Conservation (phyloP, 345 rosid species). For the Salix exigua region DNA sequence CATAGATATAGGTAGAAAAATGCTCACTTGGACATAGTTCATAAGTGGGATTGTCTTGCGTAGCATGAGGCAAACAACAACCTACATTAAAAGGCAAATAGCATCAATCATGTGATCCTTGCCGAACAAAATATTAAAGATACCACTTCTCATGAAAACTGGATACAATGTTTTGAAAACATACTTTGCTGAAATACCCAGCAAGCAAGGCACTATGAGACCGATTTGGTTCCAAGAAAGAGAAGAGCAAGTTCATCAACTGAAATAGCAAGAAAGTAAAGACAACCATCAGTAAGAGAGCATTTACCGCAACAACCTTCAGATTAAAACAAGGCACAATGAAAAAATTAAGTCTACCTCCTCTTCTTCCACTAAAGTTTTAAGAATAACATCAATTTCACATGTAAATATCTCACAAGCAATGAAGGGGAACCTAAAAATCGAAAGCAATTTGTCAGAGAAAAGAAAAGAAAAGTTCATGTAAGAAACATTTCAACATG, state of each 20-base stretch:
- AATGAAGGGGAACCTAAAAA: constrained; percentile 82
- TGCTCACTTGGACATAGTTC: constrained; percentile 85
- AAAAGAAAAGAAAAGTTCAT: background rate
- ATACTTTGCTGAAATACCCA: constrained; percentile 97
- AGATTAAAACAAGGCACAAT: background rate
- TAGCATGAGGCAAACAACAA: constrained; percentile 87
- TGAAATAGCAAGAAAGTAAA: constrained; percentile 34
- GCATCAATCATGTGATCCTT: constrained; percentile 7
- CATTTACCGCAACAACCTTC: background rate
- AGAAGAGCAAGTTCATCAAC: constrained; percentile 92
- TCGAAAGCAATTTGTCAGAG: constrained; percentile 15
- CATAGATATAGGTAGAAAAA: background rate
- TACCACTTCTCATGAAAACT: background rate
- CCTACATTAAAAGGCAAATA: constrained; percentile 46
- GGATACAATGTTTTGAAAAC: constrained; percentile 1
- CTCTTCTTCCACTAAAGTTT: constrained; percentile 89
- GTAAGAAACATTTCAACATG: background rate
- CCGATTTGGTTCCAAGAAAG: constrained; percentile 84
- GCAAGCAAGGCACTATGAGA: constrained; percentile 86
- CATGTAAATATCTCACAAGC: constrained; percentile 97
- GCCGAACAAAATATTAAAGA: background rate
- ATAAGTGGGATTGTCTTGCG: constrained; percentile 91
- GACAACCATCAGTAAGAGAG: constrained; percentile 10
- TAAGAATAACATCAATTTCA: constrained; percentile 93
- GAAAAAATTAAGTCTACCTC: constrained; percentile 47